phyloP scores from a whole-genome alignment of 2,329 filamentous ascomycete species.

The Leptosphaerulina australis region DNA sequence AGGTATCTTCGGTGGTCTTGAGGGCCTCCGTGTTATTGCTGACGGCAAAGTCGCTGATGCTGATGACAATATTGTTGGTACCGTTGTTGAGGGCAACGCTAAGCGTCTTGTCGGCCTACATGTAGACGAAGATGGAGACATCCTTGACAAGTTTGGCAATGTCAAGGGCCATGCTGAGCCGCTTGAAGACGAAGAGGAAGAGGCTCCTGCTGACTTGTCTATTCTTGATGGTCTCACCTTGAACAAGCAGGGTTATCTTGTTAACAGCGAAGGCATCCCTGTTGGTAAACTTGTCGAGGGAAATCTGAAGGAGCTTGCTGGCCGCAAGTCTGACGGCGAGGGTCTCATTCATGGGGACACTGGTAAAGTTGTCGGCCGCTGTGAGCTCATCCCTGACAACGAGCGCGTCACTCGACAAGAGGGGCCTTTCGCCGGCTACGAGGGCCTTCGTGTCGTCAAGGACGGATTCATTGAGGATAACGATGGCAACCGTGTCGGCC shows the following conservation, averaged over 20 bases:
- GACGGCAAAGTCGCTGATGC: slow-evolving; percentile 58
- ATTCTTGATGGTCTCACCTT: slow-evolving; percentile 59
- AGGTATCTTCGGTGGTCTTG: slow-evolving; percentile 57
- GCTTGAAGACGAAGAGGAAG: slow-evolving; percentile 55
- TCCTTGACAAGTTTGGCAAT: slow-evolving; percentile 66
- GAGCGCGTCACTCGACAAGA: slow-evolving; percentile 64
- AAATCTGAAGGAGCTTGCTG: slow-evolving; percentile 61
- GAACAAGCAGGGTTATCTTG: slow-evolving; percentile 66
- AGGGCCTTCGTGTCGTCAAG: slow-evolving; percentile 69
- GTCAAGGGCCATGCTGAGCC: slow-evolving; percentile 66
- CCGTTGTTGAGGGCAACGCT: slow-evolving; percentile 62
- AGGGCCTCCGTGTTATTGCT: slow-evolving; percentile 56
- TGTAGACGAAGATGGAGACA: slow-evolving; percentile 68
- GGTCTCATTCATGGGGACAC: slow-evolving; percentile 63
- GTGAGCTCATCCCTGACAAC: slow-evolving; percentile 63
- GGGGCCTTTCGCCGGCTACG: slow-evolving; percentile 71
- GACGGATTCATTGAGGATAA: slow-evolving; percentile 76
- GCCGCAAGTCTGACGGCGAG: slow-evolving; percentile 61
- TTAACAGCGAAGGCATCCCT: slow-evolving; percentile 59
- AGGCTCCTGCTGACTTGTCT: slow-evolving; percentile 56
- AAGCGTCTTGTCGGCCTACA: slow-evolving; percentile 64
- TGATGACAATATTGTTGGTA: slow-evolving; percentile 58
- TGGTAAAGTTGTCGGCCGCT: slow-evolving; percentile 62
- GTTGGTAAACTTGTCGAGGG: slow-evolving; percentile 63
- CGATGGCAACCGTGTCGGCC: slow-evolving; percentile 77